Evolutionary conservation across 116 monocot species (phyloP).

Genomic region (Cymodocea nodosa): DNA sequence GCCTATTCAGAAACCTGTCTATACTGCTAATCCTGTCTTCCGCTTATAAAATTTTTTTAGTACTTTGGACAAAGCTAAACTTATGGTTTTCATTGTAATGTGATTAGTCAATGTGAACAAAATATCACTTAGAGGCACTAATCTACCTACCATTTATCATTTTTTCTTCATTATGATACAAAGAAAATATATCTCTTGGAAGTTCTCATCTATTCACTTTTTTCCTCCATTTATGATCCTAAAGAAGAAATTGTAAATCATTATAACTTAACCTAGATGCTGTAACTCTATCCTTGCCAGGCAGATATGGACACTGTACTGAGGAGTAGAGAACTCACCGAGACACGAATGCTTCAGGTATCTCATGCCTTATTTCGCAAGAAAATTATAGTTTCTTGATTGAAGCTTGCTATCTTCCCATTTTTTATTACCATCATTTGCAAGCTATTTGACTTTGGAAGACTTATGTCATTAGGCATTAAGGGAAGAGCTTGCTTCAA

Average conservation of each 20-base stretch:
- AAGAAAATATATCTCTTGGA: not conserved
- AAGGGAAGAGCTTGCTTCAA: slow-evolving; percentile 76
- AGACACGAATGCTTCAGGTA: slow-evolving; percentile 96
- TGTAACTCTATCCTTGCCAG: slow-evolving; percentile 22
- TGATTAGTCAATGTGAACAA: too few relatives aligned
- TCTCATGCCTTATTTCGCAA: too few relatives aligned
- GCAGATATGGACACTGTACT: slow-evolving; percentile 63
- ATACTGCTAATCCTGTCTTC: too few relatives aligned
- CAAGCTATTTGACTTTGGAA: not conserved
- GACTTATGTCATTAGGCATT: slow-evolving; percentile 45
- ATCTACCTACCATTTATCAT: not conserved
- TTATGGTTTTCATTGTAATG: too few relatives aligned
- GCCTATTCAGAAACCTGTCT: too few relatives aligned
- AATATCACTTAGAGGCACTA: too few relatives aligned
- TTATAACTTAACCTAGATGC: not conserved
- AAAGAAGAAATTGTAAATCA: not conserved
- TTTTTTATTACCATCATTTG: not conserved
- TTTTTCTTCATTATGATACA: not conserved
- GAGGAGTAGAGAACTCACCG: slow-evolving; percentile 78
- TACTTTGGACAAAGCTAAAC: too few relatives aligned
- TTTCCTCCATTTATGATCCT: slow-evolving; percentile 1
- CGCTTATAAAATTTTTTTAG: too few relatives aligned
- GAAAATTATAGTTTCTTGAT: too few relatives aligned
- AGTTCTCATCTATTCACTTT: not conserved
- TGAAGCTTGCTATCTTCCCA: too few relatives aligned